Base-by-base conservation (phyloP, 257 asterid genomes). In the Hygrophila difformis region DNA sequence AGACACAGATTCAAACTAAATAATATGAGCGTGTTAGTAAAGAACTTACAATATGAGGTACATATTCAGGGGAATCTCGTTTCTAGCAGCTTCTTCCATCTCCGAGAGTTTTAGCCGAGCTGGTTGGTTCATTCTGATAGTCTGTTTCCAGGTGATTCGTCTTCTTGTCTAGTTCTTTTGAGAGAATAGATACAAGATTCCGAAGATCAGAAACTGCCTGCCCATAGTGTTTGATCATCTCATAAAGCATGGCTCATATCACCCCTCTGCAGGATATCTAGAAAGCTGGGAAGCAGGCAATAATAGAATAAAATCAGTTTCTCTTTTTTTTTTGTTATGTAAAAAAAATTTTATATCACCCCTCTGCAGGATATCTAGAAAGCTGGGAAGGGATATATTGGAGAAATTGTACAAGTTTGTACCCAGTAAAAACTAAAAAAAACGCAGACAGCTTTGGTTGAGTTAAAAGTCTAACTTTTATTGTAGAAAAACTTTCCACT, bases 1-100 rank as follows among this genome's bases (percentile, higher is more conserved):
- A 47, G 22, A 38, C 8, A 21, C 20, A 47, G 49, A 13, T 22
- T 47, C 34, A 11, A 26, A 28, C 55, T 42, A 21, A 43, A 41
- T 36, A 17, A 51, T 1, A n/a, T 36, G 52, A 18, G 29, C 12
- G 22, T 19, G 12, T 46, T n/a, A 18, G n/a, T n/a, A n/a, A n/a
- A n/a, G 37, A 44, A 76, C 98, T 85, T 72, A 91, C 98, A 91
- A 68, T 53, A 91, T 91, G 65, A 82, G 92, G 76, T 91, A 91
- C 82, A 85, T 57, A 65, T 91, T 80, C 68, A 91, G 70, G 42
- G 84, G 82, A 62, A 67, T 67, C 60, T 85, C 96, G 46, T 74
- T 82, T 67, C 82, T 70, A 39, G 68, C 65, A 49, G 80, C 87
- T 63, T 82, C 92, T 68, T 86, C 98, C 82, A 85, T 63, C 60